Evolutionary conservation across 129 eudicot species (phyloP), one percentile per base, ranked within the genome.

Genomic region (Dittrichia graveolens): DNA sequence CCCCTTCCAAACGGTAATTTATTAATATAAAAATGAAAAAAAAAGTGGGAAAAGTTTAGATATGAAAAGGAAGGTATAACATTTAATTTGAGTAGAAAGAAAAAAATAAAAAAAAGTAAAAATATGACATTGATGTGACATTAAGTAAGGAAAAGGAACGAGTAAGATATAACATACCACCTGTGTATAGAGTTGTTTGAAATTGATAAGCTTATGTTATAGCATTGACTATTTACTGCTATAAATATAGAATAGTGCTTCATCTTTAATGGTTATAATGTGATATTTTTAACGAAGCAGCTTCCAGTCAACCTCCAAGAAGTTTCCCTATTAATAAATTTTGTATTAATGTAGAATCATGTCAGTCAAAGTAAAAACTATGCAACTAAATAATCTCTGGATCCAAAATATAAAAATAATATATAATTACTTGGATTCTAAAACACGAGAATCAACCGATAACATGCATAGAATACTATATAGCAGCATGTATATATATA

Each of bases 281-380:
- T n/a, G n/a, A n/a, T n/a, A n/a, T n/a, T n/a, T n/a, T n/a, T 38
- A 16, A n/a, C 35, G 14, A 37, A 48, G 60, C 34, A 67, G 24
- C 73, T 67, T 67, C 73, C 14, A 3, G 14, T 67, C 1, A 48
- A 35, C 60, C 37, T 67, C 73, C 73, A 68, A 7, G 61, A 49
- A 67, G 14, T 59, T 48, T 67, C n/a, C 7, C 8, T 48, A 13
- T 35, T 24, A 10, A 3, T 31, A 34, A 15, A 3, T 48, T 37
- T 0, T 49, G 10, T 68, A 48, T n/a, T n/a, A n/a, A n/a, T n/a
- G 49, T 47, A 12, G 34, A 67, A 67, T 67, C 24, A 48, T 31
- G 31, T 67, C 50, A 61, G 73, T 68, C 73, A 67, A 67, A 67
- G 46, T 14, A n/a, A 67, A 67, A 14, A 31, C 18, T 14, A 35